phyloP scores from a whole-genome alignment of 768 basidiomycete species.

The Podaxis rugospora region DNA sequence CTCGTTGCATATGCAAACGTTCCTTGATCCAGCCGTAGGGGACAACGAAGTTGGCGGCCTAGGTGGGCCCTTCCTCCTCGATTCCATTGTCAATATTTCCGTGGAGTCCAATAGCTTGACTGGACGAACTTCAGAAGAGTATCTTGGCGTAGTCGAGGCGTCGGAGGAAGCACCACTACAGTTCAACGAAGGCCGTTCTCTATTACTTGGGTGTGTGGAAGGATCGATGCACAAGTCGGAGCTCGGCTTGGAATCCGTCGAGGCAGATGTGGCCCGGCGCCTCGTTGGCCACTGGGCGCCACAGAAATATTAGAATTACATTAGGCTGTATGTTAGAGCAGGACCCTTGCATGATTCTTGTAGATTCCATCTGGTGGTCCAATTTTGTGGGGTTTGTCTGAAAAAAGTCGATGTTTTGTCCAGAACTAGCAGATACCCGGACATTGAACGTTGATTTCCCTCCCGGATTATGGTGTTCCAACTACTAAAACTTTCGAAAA shows the following conservation, averaged over 20 bases:
- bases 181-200: conserved; percentile 8
- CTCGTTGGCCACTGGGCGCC: conserved; percentile 67
- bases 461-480: too few species aligned
- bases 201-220: background rate
- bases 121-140: background rate
- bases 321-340: too few species aligned
- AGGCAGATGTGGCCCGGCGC: conserved; percentile 55
- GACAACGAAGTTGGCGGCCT: background rate
- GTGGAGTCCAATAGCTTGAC: background rate
- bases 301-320: conserved; percentile 37
- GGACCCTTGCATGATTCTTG: too few species aligned
- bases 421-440: too few species aligned
- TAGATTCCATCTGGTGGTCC: too few species aligned
- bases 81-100: background rate
- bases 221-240: background rate
- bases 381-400: too few species aligned
- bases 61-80: background rate
- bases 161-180: background rate
- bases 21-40: background rate
- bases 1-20: background rate
- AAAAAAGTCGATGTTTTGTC: too few species aligned
- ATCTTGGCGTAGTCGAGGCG: conserved; percentile 7
- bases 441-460: too few species aligned
- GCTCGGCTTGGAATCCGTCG: conserved; percentile 37
- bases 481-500: too few species aligned